A percentile compares a stretch with the other conserved stretches of the same genome.
Evolutionary conservation across 139 green algal genomes (phyloP).

Genomic region (Chlorella ohadii): DNA sequence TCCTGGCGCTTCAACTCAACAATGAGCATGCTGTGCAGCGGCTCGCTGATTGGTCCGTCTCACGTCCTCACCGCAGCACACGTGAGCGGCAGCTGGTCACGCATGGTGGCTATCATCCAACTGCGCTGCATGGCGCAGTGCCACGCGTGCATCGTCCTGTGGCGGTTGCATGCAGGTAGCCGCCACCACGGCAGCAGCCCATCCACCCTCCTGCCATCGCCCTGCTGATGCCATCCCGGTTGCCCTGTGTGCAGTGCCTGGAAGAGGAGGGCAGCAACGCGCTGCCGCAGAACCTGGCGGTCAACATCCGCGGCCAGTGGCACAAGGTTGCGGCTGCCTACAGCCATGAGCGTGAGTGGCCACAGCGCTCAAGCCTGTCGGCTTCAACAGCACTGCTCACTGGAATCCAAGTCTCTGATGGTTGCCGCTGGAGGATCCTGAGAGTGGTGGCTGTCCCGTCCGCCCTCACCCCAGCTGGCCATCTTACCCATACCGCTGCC

Average conservation of each 20-base stretch:
- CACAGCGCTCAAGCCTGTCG: too few species aligned
- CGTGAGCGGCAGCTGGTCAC: not conserved
- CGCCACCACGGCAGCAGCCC: too few species aligned
- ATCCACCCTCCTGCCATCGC: not conserved
- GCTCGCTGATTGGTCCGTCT: not conserved
- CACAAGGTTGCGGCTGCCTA: not conserved
- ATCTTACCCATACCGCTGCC: not conserved
- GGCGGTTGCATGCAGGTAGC: not conserved
- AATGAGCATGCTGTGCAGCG: not conserved
- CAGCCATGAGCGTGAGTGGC: too few species aligned
- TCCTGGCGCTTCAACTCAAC: not conserved
- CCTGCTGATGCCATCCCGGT: not conserved
- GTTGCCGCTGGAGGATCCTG: too few species aligned
- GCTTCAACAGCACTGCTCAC: too few species aligned
- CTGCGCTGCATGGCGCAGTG: too few species aligned
- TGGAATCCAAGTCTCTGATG: too few species aligned
- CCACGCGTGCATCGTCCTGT: too few species aligned
- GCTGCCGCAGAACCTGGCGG: not conserved
- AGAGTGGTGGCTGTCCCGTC: too few species aligned
- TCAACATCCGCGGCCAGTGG: not conserved
- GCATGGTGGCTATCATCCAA: too few species aligned
- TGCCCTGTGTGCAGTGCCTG: not conserved
- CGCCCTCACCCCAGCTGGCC: too few species aligned
- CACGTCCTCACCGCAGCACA: constrained; percentile 2
- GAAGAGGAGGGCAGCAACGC: too few species aligned